Base-by-base conservation (phyloP, 805 yeast species). In the Starmerella geochares region DNA sequence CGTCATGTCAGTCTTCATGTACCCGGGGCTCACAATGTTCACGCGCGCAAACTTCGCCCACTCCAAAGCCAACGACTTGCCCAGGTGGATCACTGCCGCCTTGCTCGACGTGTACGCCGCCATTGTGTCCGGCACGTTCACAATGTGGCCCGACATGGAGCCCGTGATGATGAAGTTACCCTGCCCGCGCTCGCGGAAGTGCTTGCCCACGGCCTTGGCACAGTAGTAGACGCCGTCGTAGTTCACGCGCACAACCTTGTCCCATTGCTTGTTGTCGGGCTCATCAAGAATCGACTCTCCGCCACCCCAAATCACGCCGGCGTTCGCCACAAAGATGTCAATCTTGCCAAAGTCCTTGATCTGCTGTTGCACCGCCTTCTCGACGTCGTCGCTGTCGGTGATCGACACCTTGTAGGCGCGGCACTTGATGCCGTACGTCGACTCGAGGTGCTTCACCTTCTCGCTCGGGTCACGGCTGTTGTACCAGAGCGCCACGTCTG, bases 161-260 rank as follows among this genome's bases (percentile, higher is more conserved):
- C 92, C 90, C 3, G 96, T 87, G 65, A 83, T 73, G 58, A 87
- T 78, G 58, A 87, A 70, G 2, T 92, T 83, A 31, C 96, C 95
- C 52, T 66, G 66, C 17, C 86, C 85, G 61, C 86, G 87, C 60
- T 75, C 70, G 65, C 79, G 79, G 74, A 87, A 87, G 52, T 81
- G 72, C 55, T 70, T 70, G 44, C 96, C 96, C 31, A 81, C 76
- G 46, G 76, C 71, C 68, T 82, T 81, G 51, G 94, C 83, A 62
- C 90, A 78, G 67, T 82, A 81, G 70, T 81, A 85, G 36, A 84
- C 85, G 9, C 92, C 87, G 62, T 83, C 80, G 54, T 86, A 70
- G 63, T 87, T 92, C 50, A 85, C 76, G 60, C 78, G 76, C 65
- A 85, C 74, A 50, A 86, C 77, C 58, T 77, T 79, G 62, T 74